Evolutionary conservation across 2,329 filamentous ascomycete genomes (phyloP).

Genomic region (Chaetothyriales sp.): DNA sequence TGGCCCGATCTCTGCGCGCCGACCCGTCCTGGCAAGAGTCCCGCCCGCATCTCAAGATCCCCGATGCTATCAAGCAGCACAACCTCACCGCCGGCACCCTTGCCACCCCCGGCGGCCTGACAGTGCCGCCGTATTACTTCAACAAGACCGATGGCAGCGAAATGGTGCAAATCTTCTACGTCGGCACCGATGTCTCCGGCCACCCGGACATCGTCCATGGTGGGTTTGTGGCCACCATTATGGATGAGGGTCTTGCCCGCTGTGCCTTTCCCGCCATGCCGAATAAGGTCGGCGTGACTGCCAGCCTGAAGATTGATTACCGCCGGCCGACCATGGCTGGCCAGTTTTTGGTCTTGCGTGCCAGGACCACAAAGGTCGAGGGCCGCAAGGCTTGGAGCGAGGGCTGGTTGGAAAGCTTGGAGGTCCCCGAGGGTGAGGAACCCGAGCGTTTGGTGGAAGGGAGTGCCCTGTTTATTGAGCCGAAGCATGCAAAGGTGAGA

Average conservation of each 20-base stretch:
- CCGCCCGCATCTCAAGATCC: conserved; percentile 78
- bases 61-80: conserved; percentile 51
- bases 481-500: conserved; percentile 60
- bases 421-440: conserved; percentile 45
- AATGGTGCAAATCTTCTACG: conserved; percentile 59
- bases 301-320: conserved; percentile 72
- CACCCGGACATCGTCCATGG: conserved; percentile 87
- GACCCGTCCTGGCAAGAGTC: conserved; percentile 58
- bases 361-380: conserved; percentile 70
- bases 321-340: conserved; percentile 63
- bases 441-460: conserved; percentile 65
- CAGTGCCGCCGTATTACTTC: conserved; percentile 70
- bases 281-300: conserved; percentile 74
- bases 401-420: conserved; percentile 70
- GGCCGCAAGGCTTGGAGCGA: conserved; percentile 91
- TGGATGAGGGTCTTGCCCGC: conserved; percentile 78
- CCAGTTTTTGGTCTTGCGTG: conserved; percentile 63
- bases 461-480: conserved; percentile 76
- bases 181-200: conserved; percentile 70
- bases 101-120: conserved; percentile 58
- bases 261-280: conserved; percentile 83
- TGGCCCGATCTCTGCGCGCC: conserved; percentile 55
- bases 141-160: conserved; percentile 55
- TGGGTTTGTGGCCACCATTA: conserved; percentile 75
- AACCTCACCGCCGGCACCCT: conserved; percentile 76